Percentiles rank a stretch among this genome's conserved stretches.
These are phyloP conservation scores for Mallotus japonicus DNA, from an alignment of 441 rosid genomes.

Conservation along the genomic window DNA sequence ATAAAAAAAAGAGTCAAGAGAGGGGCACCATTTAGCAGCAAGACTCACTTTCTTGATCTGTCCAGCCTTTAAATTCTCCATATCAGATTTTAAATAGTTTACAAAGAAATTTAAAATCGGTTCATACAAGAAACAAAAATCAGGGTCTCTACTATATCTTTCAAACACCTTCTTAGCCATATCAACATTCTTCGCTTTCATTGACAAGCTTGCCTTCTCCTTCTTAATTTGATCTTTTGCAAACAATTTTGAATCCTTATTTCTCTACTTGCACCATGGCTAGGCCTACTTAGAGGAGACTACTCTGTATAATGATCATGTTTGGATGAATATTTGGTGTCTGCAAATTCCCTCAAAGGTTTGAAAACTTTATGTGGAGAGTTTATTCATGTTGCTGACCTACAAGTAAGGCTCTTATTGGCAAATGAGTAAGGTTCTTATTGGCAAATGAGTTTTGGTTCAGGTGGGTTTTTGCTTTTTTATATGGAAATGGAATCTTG, in stretches of 20 bases:
- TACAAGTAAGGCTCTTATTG: too few relatives aligned
- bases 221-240: slow-evolving; percentile 17
- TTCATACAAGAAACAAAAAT: slow-evolving; percentile 26
- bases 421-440: too few relatives aligned
- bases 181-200: slow-evolving; percentile 9
- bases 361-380: too few relatives aligned
- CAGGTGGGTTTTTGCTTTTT: too few relatives aligned
- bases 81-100: slow-evolving; percentile 15
- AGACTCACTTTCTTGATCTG: slow-evolving; percentile 13
- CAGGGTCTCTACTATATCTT: slow-evolving; percentile 25
- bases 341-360: too few relatives aligned
- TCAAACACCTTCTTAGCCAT: slow-evolving; percentile 24
- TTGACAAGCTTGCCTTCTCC: slow-evolving; percentile 21
- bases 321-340: too few relatives aligned
- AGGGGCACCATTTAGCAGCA: slow-evolving; percentile 37
- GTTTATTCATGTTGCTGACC: too few relatives aligned
- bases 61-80: slow-evolving; percentile 18
- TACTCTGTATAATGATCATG: too few relatives aligned
- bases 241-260: slow-evolving; percentile 8
- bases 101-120: slow-evolving; percentile 27
- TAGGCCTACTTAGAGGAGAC: too few relatives aligned
- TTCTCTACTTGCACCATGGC: slow-evolving; percentile 10
- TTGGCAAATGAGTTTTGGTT: too few relatives aligned
- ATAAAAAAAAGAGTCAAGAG: slow-evolving; percentile 27
- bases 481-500: too few relatives aligned